A percentile compares a stretch with the other conserved stretches of the same genome.
Evolutionary conservation across 176 grass and related monocot species (phyloP).

Genomic region (Hyparrhenia diplandra): DNA sequence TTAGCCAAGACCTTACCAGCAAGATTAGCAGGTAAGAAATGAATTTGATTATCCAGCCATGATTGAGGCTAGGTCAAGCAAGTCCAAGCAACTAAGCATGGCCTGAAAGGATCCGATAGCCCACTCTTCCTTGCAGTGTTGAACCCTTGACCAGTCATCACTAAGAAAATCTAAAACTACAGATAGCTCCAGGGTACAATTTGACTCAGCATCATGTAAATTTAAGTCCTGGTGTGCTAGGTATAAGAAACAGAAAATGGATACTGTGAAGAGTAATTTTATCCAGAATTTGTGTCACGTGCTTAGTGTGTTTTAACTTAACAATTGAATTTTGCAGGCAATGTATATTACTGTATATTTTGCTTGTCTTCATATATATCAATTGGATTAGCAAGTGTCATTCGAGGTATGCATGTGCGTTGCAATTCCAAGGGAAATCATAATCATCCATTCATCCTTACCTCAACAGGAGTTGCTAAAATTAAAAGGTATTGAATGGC

Average conservation of each 20-base stretch:
- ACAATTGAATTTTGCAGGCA: not conserved
- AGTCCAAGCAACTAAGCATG: not conserved
- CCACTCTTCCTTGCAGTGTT: not conserved
- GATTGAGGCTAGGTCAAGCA: not conserved
- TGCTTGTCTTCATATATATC: not conserved
- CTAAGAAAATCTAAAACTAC: not conserved
- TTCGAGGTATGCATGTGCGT: not conserved
- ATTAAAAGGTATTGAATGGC: conserved; percentile 92
- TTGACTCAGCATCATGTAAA: not conserved
- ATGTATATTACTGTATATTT: not conserved
- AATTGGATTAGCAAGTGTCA: not conserved
- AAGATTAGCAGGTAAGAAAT: not conserved
- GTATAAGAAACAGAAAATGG: not conserved
- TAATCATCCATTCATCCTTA: conserved; percentile 43
- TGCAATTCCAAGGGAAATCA: not conserved
- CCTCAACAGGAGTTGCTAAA: conserved; percentile 91
- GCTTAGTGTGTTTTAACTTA: not conserved
- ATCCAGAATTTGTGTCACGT: not conserved
- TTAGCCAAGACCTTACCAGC: not conserved
- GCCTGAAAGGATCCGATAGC: not conserved
- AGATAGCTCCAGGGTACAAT: not conserved
- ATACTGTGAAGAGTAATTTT: no score
- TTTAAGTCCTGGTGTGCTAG: not conserved
- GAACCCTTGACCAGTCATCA: not conserved
- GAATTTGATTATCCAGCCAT: not conserved